Evolutionary conservation across 2,329 filamentous ascomycete species (phyloP), one percentile per base, ranked within the genome.

Genomic region (Penicillium sp.): DNA sequence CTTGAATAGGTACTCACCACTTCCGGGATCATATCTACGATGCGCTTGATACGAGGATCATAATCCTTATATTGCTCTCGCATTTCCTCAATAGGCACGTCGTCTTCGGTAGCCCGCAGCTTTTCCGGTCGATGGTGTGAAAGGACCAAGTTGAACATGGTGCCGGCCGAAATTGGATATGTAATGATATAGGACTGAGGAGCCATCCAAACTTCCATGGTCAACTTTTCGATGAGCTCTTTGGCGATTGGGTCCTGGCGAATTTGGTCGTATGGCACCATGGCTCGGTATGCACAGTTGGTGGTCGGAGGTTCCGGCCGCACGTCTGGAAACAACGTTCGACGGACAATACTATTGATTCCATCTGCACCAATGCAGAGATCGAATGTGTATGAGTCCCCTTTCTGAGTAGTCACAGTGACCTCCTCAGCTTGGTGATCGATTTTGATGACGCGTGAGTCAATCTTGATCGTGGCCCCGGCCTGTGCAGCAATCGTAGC

Each of bases 61-160:
- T 77, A 81, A 44, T 74, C 74, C 50, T 75, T 71, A 57, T 78
- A 81, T 19, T 76, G 69, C 8, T 72, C 65, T 24, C 69, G 59
- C 56, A 81, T 73, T 55, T 81, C 79, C 22, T 77, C 69, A 14
- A 80, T 71, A 39, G 75, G 72, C 39, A 77, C 72, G 16, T 77
- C 65, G 16, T 73, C 68, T 19, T 76, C 68, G 1, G 70, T 68
- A 16, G 72, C 65, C 1, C 74, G 73, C 16, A 73, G 67, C 7
- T 75, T 71, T 56, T 73, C 63, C 52, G 73, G 60, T 7, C 62
- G 62, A 62, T 78, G 67, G 70, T 80, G 69, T 57, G 73, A 75
- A 14, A 81, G 68, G 5, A 81, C 79, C 68, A 81, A 73, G 59
- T 80, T 80, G 65, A 79, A 79, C 35, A 75, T 68, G 47, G 72